Evolutionary conservation across 192 early-diverging fungal genomes (phyloP), one percentile per base, ranked within the genome.

Genomic region (Podila clonocystis): DNA sequence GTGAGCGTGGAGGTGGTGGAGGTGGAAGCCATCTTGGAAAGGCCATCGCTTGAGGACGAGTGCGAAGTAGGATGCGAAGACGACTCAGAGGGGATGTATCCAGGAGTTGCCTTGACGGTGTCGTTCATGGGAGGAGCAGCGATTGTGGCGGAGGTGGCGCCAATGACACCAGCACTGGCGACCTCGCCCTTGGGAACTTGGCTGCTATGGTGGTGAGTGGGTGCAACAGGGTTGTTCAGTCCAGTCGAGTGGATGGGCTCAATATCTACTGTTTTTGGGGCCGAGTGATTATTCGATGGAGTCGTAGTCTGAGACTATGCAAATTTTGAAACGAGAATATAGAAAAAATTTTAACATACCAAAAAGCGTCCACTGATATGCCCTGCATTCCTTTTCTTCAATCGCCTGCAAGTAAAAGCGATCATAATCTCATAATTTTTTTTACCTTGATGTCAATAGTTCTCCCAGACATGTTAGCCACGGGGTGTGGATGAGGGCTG

Each of bases 81-180:
- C 5, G 13, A 4, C 4, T 52, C 50, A 20, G 50, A 19, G 7
- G 50, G 7, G 0, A 3, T 20, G 22, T 1, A 19, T 20, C 15
- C 7, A 7, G 1, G 49, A 45, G 24, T 68, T 15, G 19, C 73
- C 13, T 19, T 9, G 34, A 36, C 22, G 63, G 36, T 61, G 57
- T 66, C 63, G 8, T 64, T 58, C 71, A 66, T 15, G 1, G 71
- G 71, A n/a, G 71, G 63, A 13, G 71, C 71, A 50, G 71, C n/a
- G 9, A 45, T 41, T 3, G 28, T 22, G 24, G 70, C 70, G 5
- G 70, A 72, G 12, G 70, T 41, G 6, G 70, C 52, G 19, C 71
- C 71, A 31, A 73, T 49, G 20, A 66, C 71, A 34, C 50, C 71
- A 33, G 71, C 71, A 0, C 34, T 66, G n/a, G 36, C 5, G 22